A percentile compares a stretch with the other conserved stretches of the same genome.
phyloP scores from a whole-genome alignment of 768 basidiomycete genomes.

The Kondoa malvinella region DNA sequence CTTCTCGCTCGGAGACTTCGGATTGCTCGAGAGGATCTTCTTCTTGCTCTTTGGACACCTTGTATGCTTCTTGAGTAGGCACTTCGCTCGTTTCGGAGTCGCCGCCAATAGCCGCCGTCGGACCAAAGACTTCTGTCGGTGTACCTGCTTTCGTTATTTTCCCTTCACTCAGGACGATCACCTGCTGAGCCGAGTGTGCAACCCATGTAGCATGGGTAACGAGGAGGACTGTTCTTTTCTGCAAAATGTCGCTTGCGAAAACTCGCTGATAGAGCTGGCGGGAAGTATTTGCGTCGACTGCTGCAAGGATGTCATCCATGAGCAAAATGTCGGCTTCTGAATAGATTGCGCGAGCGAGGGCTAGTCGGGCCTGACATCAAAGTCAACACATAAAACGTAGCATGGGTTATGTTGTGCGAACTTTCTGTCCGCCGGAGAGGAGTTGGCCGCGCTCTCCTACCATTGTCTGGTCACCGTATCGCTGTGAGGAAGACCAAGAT shows the following conservation, averaged over 20 bases:
- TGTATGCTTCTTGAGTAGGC: background rate
- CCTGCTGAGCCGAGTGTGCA: slow-evolving; percentile 58
- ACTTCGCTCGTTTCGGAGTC: background rate
- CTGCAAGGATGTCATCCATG: slow-evolving; percentile 47
- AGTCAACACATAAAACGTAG: background rate
- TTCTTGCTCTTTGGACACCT: background rate
- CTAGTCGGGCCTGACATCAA: slow-evolving; percentile 32
- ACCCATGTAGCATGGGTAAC: slow-evolving; percentile 91
- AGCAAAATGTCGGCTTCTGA: slow-evolving; percentile 40
- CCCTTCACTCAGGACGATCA: slow-evolving; percentile 36
- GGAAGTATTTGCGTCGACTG: slow-evolving; percentile 50
- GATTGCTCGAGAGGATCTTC: background rate
- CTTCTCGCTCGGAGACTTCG: background rate
- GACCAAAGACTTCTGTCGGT: background rate
- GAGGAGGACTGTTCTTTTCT: slow-evolving; percentile 64
- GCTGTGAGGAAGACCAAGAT: no score
- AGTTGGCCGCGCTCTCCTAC: slow-evolving; percentile 24
- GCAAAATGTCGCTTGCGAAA: slow-evolving; percentile 57
- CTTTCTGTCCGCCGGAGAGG: slow-evolving; percentile 24
- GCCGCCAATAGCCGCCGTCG: background rate
- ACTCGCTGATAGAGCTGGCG: slow-evolving; percentile 65
- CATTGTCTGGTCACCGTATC: slow-evolving; percentile 54
- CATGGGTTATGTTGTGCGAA: background rate
- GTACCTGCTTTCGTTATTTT: background rate
- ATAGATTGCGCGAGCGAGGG: slow-evolving; percentile 71